phyloP scores from a whole-genome alignment of 129 eudicot species.

The Flaveria bidentis region DNA sequence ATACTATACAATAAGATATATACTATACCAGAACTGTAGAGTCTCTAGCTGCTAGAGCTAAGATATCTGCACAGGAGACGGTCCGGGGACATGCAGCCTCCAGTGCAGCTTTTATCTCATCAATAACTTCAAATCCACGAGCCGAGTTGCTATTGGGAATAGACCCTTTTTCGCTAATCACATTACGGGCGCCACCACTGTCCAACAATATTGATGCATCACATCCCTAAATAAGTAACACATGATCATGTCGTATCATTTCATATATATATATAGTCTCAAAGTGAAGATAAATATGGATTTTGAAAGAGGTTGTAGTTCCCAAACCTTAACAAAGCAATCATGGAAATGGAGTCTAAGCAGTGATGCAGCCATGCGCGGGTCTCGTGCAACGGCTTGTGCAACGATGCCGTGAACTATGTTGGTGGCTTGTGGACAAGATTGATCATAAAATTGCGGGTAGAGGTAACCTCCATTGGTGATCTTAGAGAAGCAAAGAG shows the following conservation, averaged over 20 bases:
- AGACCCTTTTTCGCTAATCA: conserved; percentile 71
- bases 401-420: conserved; percentile 62
- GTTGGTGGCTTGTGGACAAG: conserved; percentile 64
- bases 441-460: conserved; percentile 75
- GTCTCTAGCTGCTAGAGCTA: conserved; percentile 82
- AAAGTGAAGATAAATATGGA: background rate
- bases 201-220: conserved; percentile 83
- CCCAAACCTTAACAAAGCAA: conserved; percentile 82
- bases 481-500: conserved; percentile 31
- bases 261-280: conserved; percentile 7
- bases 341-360: conserved; percentile 91
- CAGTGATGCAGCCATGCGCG: conserved; percentile 90
- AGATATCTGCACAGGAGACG: conserved; percentile 87
- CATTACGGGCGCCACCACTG: conserved; percentile 42
- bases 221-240: conserved; percentile 60
- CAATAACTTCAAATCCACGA: conserved; percentile 86
- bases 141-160: conserved; percentile 67
- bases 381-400: conserved; percentile 66
- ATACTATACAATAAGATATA: background rate
- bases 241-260: conserved; percentile 14
- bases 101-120: conserved; percentile 73
- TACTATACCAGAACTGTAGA: conserved; percentile 60
- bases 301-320: background rate
- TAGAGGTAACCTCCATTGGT: conserved; percentile 60
- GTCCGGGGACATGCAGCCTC: conserved; percentile 74